phyloP scores from a whole-genome alignment of 768 basidiomycete species.

The Cyclocybe cylindracea region DNA sequence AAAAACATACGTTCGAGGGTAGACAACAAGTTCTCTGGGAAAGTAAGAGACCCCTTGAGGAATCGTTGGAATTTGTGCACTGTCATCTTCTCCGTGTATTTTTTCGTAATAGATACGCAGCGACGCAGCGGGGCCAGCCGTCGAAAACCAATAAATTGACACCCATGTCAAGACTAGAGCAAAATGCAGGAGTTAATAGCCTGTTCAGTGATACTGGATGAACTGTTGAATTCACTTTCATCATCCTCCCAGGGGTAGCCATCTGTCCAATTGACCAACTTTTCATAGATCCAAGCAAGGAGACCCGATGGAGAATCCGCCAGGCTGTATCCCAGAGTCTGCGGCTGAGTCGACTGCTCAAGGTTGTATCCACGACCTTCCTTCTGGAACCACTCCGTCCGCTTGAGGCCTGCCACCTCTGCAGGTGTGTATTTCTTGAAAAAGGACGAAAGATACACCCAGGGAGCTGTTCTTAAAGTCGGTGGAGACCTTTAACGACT shows the following conservation, averaged over 20 bases:
- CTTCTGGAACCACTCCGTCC: constrained; percentile 26
- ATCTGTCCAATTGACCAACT: constrained; percentile 50
- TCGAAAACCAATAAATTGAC: constrained; percentile 60
- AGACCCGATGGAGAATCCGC: constrained; percentile 60
- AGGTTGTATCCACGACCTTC: constrained; percentile 38
- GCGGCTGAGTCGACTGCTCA: constrained; percentile 47
- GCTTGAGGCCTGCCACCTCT: constrained; percentile 36
- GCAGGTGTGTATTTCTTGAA: constrained; percentile 25
- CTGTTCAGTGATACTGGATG: neutral
- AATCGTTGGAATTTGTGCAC: constrained; percentile 21
- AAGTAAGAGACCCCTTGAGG: constrained; percentile 55
- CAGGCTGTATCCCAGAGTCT: constrained; percentile 54
- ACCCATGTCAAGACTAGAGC: constrained; percentile 54
- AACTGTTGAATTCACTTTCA: constrained; percentile 33
- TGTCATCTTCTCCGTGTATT: constrained; percentile 15
- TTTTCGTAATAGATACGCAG: constrained; percentile 60
- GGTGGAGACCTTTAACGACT: constrained; percentile 11
- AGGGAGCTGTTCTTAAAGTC: constrained; percentile 18
- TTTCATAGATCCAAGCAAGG: constrained; percentile 57
- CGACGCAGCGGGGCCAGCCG: constrained; percentile 58
- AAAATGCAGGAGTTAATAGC: constrained; percentile 13
- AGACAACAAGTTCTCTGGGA: constrained; percentile 42
- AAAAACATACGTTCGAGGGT: constrained; percentile 31
- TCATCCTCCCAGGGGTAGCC: constrained; percentile 59
- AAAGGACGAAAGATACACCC: constrained; percentile 24